phyloP scores from a whole-genome alignment of 306 rosid genomes.

The Vachellia pachyceras region DNA sequence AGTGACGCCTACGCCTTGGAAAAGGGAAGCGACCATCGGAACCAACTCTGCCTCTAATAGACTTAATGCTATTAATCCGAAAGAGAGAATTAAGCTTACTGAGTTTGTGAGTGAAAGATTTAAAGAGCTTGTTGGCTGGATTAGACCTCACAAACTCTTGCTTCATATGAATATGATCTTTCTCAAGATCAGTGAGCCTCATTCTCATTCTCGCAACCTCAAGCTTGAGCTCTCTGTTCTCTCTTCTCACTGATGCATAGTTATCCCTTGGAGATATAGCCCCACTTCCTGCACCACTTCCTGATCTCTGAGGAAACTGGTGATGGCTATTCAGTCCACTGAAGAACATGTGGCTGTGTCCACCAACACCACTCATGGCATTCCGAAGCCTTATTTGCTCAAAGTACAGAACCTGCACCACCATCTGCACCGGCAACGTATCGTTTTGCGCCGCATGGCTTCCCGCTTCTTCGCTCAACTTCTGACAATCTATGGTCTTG shows the following conservation, averaged over 20 bases:
- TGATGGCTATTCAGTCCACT: conserved; percentile 61
- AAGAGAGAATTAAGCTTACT: conserved; percentile 77
- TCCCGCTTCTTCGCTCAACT: conserved; percentile 93
- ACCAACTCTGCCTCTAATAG: conserved; percentile 54
- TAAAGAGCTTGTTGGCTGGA: conserved; percentile 79
- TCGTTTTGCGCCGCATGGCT: conserved; percentile 99
- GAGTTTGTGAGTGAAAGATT: conserved; percentile 75
- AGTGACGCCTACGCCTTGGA: conserved; percentile 91
- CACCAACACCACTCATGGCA: conserved; percentile 91
- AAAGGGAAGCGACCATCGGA: conserved; percentile 81
- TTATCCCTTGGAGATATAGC: conserved; percentile 97
- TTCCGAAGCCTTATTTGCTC: conserved; percentile 94
- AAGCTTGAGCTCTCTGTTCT: conserved; percentile 93
- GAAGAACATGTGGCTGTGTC: conserved; percentile 81
- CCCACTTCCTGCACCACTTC: conserved; percentile 98
- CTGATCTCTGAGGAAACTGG: conserved; percentile 88
- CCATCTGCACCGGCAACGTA: conserved; percentile 92
- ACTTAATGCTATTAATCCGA: conserved; percentile 63
- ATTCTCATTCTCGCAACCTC: conserved; percentile 99
- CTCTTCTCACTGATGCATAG: conserved; percentile 95
- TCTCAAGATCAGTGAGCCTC: conserved; percentile 95
- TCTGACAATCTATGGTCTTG: conserved; percentile 92
- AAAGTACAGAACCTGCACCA: conserved; percentile 93
- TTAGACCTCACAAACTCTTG: conserved; percentile 87
- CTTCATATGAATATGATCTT: conserved; percentile 92